phyloP scores from a whole-genome alignment of 176 grass and related monocot species.

The Bonia amplexicaulis region DNA sequence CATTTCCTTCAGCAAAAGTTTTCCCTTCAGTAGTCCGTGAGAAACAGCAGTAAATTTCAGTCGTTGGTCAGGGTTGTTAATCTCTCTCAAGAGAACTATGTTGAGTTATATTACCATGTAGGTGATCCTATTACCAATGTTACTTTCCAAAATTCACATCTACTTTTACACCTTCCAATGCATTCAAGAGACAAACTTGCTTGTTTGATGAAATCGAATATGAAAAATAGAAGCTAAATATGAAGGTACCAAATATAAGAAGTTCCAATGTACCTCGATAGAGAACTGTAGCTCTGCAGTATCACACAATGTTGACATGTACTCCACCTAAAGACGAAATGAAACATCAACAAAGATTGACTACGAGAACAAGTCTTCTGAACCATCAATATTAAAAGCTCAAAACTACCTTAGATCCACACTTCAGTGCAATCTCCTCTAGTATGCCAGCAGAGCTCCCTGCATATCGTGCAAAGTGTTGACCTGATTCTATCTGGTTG shows the following conservation, averaged over 20 bases:
- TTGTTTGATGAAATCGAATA: background rate
- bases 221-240: background rate
- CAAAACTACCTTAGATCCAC: slow-evolving; percentile 75
- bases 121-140: background rate
- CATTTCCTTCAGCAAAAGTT: background rate
- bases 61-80: background rate
- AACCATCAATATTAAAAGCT: background rate
- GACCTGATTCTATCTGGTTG: slow-evolving; percentile 33
- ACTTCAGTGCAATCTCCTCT: slow-evolving; percentile 74
- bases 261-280: slow-evolving; percentile 64
- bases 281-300: slow-evolving; percentile 69
- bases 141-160: background rate
- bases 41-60: slow-evolving; percentile 10
- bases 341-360: slow-evolving; percentile 16
- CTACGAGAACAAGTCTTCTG: background rate
- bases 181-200: background rate
- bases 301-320: slow-evolving; percentile 61
- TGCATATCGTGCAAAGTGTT: slow-evolving; percentile 15
- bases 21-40: background rate
- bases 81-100: background rate
- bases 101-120: background rate
- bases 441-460: slow-evolving; percentile 54
- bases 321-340: slow-evolving; percentile 69
- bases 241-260: background rate
- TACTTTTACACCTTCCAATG: background rate